These are phyloP conservation scores for Solanum etuberosum DNA, from an alignment of 257 asterid species.

Conservation along the genomic window DNA sequence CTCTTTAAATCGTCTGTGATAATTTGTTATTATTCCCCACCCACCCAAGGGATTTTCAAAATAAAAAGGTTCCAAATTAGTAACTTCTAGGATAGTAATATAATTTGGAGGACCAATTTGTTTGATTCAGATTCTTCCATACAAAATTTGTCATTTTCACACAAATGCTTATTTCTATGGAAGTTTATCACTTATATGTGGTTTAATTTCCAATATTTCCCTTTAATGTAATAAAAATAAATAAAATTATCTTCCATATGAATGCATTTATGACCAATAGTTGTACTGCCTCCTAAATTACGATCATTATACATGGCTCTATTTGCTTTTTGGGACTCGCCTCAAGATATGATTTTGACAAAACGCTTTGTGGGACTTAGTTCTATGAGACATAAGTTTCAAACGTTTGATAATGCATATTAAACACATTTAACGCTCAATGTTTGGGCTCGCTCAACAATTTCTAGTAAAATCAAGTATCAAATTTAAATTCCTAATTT, in stretches of 20 bases:
- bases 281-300: neutral
- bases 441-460: neutral
- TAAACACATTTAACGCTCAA: neutral
- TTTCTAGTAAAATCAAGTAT: neutral
- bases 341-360: neutral
- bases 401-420: neutral
- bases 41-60: neutral
- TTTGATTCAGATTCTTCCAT: neutral
- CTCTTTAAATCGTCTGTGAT: neutral
- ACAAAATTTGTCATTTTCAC: neutral
- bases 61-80: neutral
- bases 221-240: neutral
- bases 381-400: too few relatives aligned
- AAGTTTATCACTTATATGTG: neutral
- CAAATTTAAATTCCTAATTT: neutral
- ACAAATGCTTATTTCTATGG: neutral
- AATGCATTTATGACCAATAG: neutral
- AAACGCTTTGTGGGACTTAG: neutral
- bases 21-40: neutral
- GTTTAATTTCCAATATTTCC: neutral
- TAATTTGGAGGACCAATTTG: neutral
- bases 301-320: neutral
- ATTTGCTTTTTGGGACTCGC: too few relatives aligned
- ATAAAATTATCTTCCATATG: neutral
- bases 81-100: neutral